Evolutionary conservation across 805 yeast genomes (phyloP).

Genomic region (Candida bentonensis): DNA sequence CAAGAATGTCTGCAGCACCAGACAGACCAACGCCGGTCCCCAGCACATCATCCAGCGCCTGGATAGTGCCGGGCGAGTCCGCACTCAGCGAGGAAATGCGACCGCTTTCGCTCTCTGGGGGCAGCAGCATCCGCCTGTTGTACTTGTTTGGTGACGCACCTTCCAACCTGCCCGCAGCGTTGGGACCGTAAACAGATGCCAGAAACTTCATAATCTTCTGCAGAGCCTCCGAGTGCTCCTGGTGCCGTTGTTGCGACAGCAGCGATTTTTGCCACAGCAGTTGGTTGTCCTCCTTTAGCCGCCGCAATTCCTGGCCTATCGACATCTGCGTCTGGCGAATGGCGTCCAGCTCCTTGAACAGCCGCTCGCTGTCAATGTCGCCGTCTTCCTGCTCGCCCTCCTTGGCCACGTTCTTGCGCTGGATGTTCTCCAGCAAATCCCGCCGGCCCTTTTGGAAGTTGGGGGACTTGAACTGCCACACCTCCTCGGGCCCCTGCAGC

Average conservation of each 20-base stretch:
- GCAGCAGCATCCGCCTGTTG: constrained; percentile 13
- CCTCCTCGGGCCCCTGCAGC: constrained; percentile 48
- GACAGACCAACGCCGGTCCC: constrained; percentile 5
- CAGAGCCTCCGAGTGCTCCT: constrained; percentile 73
- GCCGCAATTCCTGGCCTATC: constrained; percentile 69
- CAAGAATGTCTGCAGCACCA: neutral
- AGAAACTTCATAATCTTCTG: constrained; percentile 78
- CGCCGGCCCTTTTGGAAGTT: constrained; percentile 65
- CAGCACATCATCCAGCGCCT: constrained; percentile 2
- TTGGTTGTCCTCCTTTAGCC: constrained; percentile 80
- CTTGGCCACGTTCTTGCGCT: constrained; percentile 48
- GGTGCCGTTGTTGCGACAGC: constrained; percentile 70
- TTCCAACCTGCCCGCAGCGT: constrained; percentile 34
- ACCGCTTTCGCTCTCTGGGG: constrained; percentile 8
- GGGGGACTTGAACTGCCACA: constrained; percentile 80
- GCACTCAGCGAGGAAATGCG: neutral
- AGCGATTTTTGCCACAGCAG: constrained; percentile 83
- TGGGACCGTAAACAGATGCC: constrained; percentile 61
- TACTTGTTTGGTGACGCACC: constrained; percentile 13
- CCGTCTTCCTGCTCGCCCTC: constrained; percentile 27
- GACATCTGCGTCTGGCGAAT: constrained; percentile 67
- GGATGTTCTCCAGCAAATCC: constrained; percentile 72
- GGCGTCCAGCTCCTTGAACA: constrained; percentile 59
- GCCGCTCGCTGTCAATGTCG: constrained; percentile 33
- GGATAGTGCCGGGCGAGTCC: constrained; percentile 1